phyloP scores from a whole-genome alignment of 306 rosid genomes.

The Ziziphus jujuba region DNA sequence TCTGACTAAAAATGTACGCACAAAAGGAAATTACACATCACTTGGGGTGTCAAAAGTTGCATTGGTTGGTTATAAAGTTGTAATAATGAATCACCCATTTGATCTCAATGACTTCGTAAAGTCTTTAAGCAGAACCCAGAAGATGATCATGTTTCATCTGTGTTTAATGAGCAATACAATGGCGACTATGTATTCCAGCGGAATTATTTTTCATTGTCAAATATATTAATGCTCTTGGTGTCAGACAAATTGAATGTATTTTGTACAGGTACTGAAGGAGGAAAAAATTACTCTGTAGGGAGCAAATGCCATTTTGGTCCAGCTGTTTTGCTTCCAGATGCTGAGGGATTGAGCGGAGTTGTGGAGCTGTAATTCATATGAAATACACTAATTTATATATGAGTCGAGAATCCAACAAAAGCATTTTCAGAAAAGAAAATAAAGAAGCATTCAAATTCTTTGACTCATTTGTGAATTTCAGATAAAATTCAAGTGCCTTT shows the following conservation, averaged over 20 bases:
- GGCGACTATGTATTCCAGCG: no score
- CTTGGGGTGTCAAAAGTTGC: no score
- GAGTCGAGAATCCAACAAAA: neutral
- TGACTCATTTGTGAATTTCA: neutral
- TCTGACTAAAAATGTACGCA: no score
- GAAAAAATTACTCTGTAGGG: constrained; percentile 53
- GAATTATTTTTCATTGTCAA: no score
- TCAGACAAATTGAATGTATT: neutral
- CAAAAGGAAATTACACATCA: no score
- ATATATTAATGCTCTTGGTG: neutral
- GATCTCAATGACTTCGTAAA: no score
- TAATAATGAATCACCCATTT: no score
- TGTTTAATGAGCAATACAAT: no score
- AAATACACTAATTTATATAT: neutral
- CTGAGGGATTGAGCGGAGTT: constrained; percentile 50
- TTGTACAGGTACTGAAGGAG: neutral
- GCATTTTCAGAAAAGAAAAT: neutral
- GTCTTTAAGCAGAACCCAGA: neutral
- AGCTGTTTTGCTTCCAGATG: constrained; percentile 33
- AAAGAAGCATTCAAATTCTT: neutral
- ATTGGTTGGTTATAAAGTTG: no score
- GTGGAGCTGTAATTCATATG: constrained; percentile 40
- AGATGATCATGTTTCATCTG: neutral
- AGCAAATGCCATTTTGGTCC: constrained; percentile 65
- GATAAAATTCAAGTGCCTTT: constrained; percentile 43